Evolutionary conservation across 306 rosid species (phyloP).

Genomic region (Vicia sativa): DNA sequence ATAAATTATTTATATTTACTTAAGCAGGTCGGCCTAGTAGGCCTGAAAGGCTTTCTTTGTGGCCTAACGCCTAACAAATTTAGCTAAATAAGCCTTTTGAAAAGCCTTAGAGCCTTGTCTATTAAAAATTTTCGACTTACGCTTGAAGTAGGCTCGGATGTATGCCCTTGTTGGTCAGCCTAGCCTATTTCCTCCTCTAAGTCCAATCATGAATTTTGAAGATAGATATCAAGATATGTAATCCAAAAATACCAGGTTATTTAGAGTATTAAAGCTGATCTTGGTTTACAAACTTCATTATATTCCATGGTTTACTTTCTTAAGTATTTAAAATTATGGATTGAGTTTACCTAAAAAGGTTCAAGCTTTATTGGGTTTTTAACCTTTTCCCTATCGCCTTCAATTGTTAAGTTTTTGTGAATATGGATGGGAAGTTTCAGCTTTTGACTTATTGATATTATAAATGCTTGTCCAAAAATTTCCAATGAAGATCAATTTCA

Average conservation of each 20-base stretch:
- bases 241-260: constrained; percentile 10
- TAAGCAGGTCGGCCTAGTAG: neutral
- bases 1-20: no score
- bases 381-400: neutral
- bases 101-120: neutral
- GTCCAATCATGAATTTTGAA: constrained; percentile 13
- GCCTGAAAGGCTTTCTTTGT: neutral
- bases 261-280: constrained; percentile 12
- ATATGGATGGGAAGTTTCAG: neutral
- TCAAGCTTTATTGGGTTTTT: neutral
- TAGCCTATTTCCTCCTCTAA: neutral
- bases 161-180: neutral
- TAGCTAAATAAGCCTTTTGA: neutral
- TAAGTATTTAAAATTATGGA: neutral
- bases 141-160: neutral
- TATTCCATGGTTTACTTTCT: constrained; percentile 11
- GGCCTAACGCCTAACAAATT: neutral
- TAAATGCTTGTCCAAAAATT: neutral
- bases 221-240: constrained; percentile 6
- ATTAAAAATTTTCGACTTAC: neutral
- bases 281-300: constrained; percentile 2
- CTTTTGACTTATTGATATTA: neutral
- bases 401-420: neutral
- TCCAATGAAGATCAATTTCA: neutral
- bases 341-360: neutral